These are phyloP conservation scores for Hemisphaericaspora lyxosophila DNA, from an alignment of 1,139 yeast species.

Conservation along the genomic window DNA sequence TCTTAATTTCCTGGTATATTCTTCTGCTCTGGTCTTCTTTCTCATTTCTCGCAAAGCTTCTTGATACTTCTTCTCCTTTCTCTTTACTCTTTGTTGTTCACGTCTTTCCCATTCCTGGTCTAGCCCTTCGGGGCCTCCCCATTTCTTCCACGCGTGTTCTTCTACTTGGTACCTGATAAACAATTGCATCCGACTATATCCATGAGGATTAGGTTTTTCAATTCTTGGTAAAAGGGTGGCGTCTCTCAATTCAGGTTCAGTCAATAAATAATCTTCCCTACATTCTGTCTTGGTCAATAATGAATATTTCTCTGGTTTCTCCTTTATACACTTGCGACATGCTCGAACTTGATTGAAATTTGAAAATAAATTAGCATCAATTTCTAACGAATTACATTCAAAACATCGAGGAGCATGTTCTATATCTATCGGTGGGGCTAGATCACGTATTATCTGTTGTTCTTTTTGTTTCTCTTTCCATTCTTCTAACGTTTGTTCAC, in stretches of 20 bases:
- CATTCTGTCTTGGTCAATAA: slow-evolving; percentile 94
- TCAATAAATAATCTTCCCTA: slow-evolving; percentile 83
- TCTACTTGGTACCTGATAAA: slow-evolving; percentile 89
- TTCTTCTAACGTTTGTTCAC: slow-evolving; percentile 53
- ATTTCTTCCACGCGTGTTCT: slow-evolving; percentile 85
- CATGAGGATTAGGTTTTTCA: slow-evolving; percentile 94
- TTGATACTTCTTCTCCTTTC: slow-evolving; percentile 79
- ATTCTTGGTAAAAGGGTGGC: slow-evolving; percentile 64
- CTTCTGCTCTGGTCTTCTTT: slow-evolving; percentile 88
- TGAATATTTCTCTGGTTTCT: slow-evolving; percentile 83
- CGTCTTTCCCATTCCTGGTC: slow-evolving; percentile 92
- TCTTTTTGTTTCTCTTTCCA: slow-evolving; percentile 69
- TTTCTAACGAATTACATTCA: slow-evolving; percentile 78
- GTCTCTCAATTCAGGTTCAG: slow-evolving; percentile 90
- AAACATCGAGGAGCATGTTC: slow-evolving; percentile 72
- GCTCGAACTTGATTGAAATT: slow-evolving; percentile 69
- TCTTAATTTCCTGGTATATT: slow-evolving; percentile 68
- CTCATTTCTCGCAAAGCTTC: slow-evolving; percentile 81
- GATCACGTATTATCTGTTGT: slow-evolving; percentile 46
- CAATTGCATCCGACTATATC: slow-evolving; percentile 90
- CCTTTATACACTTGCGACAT: slow-evolving; percentile 73
- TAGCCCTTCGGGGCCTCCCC: slow-evolving; percentile 89
- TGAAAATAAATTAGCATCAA: slow-evolving; percentile 70
- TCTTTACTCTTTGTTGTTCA: slow-evolving; percentile 65
- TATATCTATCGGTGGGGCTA: slow-evolving; percentile 71